Base-by-base conservation (phyloP, 331 rosid genomes). In the Phaseolus coccineus region DNA sequence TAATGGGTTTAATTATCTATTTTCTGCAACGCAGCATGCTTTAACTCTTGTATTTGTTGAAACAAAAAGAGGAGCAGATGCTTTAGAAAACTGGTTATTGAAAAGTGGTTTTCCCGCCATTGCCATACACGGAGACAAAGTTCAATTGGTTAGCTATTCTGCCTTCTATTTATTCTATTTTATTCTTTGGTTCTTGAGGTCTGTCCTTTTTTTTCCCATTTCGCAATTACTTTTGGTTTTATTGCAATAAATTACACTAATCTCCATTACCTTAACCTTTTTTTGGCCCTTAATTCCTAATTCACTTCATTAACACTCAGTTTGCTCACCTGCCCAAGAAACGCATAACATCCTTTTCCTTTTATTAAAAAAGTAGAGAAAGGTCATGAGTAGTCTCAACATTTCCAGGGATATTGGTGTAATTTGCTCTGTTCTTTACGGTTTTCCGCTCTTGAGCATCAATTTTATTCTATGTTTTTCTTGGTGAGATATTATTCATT, bases 81-180 rank as follows among this genome's bases (percentile, higher is more conserved):
- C 70, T 72, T 83, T 86, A 31, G 87, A 86, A 80, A 0, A 4
- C 3, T 83, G 85, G 83, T 30, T 86, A 40, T 72, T 28, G 4
- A 80, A 71, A 80, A 59, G 39, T 68, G 87, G 87, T 8, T 77
- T 86, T 67, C 67, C 81, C 30, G 89, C 89, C 14, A 80, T 73
- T 72, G 85, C 89, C 3, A 86, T 86, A 25, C 89, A 86, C 69
- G 89, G 89, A 39, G 89, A 83, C 66, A 86, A 86, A 71, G 85
- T 80, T 77, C 89, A 86, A 73, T 30, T 80, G 83, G 89, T 86
- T 37, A 66, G 83, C 19, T 42, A 58, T 42, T 74, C 25, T 30
- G 35, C 69, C 51, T 61, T 8, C 1, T 3, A 53, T 28, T 16
- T 3, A 3, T 51, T 28, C 37, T 39, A 47, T 24, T 46, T 71